phyloP scores from a whole-genome alignment of 371 early-diverging fungal species.

The Circinella umbellata region DNA sequence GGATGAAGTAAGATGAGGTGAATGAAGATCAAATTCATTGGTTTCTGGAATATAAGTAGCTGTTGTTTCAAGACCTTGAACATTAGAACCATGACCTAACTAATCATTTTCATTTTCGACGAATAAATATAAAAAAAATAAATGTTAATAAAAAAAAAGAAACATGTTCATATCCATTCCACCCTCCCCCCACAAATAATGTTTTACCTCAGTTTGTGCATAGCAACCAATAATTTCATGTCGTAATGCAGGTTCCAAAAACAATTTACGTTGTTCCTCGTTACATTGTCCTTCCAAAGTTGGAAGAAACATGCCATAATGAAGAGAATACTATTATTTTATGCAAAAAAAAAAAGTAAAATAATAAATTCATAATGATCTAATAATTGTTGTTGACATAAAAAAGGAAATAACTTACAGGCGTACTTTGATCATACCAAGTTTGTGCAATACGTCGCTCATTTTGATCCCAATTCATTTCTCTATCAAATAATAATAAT shows the following conservation, averaged over 20 bases:
- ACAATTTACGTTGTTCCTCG: conserved; percentile 79
- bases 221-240: conserved; percentile 87
- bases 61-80: conserved; percentile 88
- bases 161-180: too few species aligned
- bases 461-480: not conserved
- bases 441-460: not conserved
- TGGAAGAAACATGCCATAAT: conserved; percentile 80
- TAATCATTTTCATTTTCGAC: too few species aligned
- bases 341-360: too few species aligned
- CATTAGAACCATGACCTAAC: conserved; percentile 82
- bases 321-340: conserved; percentile 45
- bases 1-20: conserved; percentile 76
- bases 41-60: conserved; percentile 83
- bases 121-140: too few species aligned
- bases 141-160: too few species aligned
- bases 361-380: too few species aligned
- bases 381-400: not conserved
- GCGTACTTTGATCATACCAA: conserved; percentile 5
- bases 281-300: conserved; percentile 76
- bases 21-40: conserved; percentile 86
- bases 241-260: conserved; percentile 72
- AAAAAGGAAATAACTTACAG: not conserved
- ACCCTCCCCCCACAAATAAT: not conserved
- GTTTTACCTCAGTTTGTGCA: conserved; percentile 77
- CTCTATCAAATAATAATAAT: not conserved